These are phyloP conservation scores for Flammula alnicola DNA, from an alignment of 1,284 basidiomycete genomes.

Conservation along the genomic window DNA sequence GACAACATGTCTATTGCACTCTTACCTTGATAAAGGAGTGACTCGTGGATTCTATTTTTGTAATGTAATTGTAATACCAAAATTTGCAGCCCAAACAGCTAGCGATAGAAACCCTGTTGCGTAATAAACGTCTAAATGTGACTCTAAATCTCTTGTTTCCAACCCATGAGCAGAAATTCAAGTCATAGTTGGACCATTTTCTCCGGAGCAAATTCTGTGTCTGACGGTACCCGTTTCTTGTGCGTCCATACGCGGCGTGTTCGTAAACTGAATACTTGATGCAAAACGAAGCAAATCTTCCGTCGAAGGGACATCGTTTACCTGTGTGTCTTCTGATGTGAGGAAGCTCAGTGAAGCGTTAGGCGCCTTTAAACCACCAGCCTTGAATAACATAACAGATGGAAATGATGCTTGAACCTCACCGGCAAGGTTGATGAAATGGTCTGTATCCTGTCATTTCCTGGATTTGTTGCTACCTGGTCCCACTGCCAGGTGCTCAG, in stretches of 20 bases:
- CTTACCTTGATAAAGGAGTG: slow-evolving; percentile 30
- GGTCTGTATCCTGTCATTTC: slow-evolving; percentile 6
- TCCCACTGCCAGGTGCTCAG: slow-evolving; percentile 39
- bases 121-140: too few relatives aligned
- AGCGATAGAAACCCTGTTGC: too few relatives aligned
- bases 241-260: slow-evolving; percentile 19
- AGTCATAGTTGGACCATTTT: too few relatives aligned
- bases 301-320: not conserved
- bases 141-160: too few relatives aligned
- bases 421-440: not conserved
- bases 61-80: too few relatives aligned
- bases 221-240: slow-evolving; percentile 22
- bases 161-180: too few relatives aligned
- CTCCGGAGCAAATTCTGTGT: slow-evolving; percentile 17
- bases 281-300: slow-evolving; percentile 2
- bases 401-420: too few relatives aligned
- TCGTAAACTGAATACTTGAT: slow-evolving; percentile 14
- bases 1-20: slow-evolving; percentile 53
- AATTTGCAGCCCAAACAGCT: too few relatives aligned
- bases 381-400: too few relatives aligned
- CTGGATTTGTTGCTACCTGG: slow-evolving; percentile 10
- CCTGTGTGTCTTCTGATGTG: not conserved
- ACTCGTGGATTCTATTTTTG: not conserved
- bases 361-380: too few relatives aligned
- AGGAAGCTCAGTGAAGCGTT: too few relatives aligned